A percentile compares a stretch with the other conserved stretches of the same genome.
Evolutionary conservation across 371 early-diverging fungal species (phyloP).

Genomic region (Apophysomyces variabilis): DNA sequence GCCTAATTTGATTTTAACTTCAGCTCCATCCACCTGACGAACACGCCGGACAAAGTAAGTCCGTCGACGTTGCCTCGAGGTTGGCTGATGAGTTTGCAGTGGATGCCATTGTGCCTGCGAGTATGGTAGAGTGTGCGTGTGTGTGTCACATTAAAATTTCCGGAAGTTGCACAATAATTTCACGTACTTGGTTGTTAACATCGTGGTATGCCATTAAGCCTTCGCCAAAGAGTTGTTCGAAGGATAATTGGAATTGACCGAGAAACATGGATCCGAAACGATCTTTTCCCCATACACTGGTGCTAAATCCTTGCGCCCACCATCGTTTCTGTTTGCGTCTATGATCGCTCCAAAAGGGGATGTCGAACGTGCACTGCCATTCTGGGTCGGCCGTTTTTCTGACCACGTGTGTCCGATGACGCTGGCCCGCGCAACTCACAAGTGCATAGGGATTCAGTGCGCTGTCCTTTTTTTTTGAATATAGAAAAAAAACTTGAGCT

Average conservation of each 20-base stretch:
- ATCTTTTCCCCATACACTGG: conserved; percentile 46
- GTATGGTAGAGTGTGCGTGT: conserved; percentile 11
- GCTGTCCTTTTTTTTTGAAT: conserved; percentile 18
- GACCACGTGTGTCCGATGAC: conserved; percentile 47
- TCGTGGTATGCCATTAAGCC: conserved; percentile 30
- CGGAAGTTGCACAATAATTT: background rate
- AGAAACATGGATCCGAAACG: conserved; percentile 45
- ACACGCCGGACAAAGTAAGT: background rate
- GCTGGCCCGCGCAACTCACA: conserved; percentile 46
- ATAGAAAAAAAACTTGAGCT: too few relatives aligned
- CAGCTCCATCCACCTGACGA: background rate
- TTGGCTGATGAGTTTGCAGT: conserved; percentile 4
- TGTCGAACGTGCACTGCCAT: conserved; percentile 49
- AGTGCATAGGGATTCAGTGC: conserved; percentile 39
- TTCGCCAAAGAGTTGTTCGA: conserved; percentile 34
- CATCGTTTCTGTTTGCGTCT: conserved; percentile 27
- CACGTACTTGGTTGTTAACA: conserved; percentile 24
- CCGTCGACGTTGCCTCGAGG: conserved; percentile 6
- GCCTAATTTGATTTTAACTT: conserved; percentile 1
- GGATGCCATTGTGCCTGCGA: conserved; percentile 26
- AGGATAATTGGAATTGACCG: conserved; percentile 37
- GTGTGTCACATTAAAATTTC: background rate
- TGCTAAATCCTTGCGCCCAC: conserved; percentile 34
- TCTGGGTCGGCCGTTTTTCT: conserved; percentile 41
- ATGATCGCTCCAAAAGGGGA: conserved; percentile 33